phyloP scores from a whole-genome alignment of 2,329 filamentous ascomycete genomes.

The Ascochyta lentis region DNA sequence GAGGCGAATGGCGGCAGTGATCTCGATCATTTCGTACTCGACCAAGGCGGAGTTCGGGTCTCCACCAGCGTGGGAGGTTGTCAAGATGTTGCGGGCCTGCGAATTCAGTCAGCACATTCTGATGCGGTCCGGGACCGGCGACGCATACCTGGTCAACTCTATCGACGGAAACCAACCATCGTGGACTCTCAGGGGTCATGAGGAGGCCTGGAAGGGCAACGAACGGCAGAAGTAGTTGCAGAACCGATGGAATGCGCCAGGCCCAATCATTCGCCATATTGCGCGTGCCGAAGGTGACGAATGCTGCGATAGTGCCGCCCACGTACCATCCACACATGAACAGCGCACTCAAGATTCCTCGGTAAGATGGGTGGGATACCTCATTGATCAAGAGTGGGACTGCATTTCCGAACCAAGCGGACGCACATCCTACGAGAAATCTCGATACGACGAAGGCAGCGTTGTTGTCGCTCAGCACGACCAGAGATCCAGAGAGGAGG shows the following conservation, averaged over 20 bases:
- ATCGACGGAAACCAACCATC: constrained; percentile 58
- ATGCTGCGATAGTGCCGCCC: constrained; percentile 49
- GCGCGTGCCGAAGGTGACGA: constrained; percentile 57
- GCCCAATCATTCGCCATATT: constrained; percentile 46
- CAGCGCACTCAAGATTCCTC: constrained; percentile 42
- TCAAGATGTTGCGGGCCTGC: constrained; percentile 12
- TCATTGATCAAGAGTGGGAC: constrained; percentile 52
- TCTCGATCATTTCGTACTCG: constrained; percentile 20
- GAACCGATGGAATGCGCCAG: constrained; percentile 33
- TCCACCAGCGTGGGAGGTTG: constrained; percentile 17
- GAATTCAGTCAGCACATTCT: constrained; percentile 33
- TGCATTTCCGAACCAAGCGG: constrained; percentile 42
- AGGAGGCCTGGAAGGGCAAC: constrained; percentile 52
- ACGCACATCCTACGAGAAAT: constrained; percentile 47
- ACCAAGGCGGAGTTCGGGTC: constrained; percentile 28
- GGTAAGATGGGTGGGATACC: constrained; percentile 51
- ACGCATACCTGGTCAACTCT: constrained; percentile 42
- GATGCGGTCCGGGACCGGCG: constrained; percentile 15
- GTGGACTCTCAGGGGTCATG: constrained; percentile 45
- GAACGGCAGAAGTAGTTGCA: constrained; percentile 40
- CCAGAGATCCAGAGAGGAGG: constrained; percentile 35
- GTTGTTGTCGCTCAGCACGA: constrained; percentile 27
- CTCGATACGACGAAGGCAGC: constrained; percentile 48
- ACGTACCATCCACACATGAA: constrained; percentile 51
- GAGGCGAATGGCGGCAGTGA: constrained; percentile 7